Evolutionary conservation across 495 filamentous ascomycete genomes (phyloP).

Genomic region (Penicillium taxi): DNA sequence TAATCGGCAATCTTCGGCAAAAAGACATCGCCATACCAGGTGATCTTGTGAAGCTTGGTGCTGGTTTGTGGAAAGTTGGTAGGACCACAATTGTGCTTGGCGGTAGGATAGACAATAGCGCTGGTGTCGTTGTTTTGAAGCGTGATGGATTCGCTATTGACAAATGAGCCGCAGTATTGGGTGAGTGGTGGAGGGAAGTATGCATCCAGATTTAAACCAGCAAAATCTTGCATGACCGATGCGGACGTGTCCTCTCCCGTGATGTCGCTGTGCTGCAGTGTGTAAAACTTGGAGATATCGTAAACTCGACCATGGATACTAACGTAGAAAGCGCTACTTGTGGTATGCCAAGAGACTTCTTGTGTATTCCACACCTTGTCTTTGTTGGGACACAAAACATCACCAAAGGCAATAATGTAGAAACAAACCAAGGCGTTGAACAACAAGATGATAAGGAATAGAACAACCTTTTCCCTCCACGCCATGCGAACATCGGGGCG

Average conservation of each 20-base stretch:
- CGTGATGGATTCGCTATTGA: constrained; percentile 40
- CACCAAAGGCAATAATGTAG: constrained; percentile 83
- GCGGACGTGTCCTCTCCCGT: constrained; percentile 48
- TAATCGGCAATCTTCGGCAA: constrained; percentile 73
- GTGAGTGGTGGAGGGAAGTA: constrained; percentile 78
- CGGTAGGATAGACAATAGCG: constrained; percentile 35
- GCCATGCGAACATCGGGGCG: constrained; percentile 94
- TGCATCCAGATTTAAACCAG: constrained; percentile 66
- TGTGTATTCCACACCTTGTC: constrained; percentile 79
- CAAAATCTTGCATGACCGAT: constrained; percentile 66
- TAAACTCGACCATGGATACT: constrained; percentile 85
- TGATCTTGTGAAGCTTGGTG: constrained; percentile 49
- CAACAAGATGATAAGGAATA: constrained; percentile 70
- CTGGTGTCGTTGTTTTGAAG: constrained; percentile 57
- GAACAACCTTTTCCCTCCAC: constrained; percentile 89
- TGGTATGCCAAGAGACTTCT: constrained; percentile 62
- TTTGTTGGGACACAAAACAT: constrained; percentile 78
- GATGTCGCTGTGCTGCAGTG: constrained; percentile 66
- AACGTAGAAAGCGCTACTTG: constrained; percentile 71
- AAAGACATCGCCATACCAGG: constrained; percentile 73
- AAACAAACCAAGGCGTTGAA: constrained; percentile 83
- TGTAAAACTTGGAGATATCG: constrained; percentile 85
- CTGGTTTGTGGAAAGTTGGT: constrained; percentile 38
- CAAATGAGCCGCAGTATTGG: constrained; percentile 62
- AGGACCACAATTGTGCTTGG: constrained; percentile 62